A percentile compares a stretch with the other conserved stretches of the same genome.
Conservation (phyloP, 179 eudicot genomes). For the Spinacia oleracea region DNA sequence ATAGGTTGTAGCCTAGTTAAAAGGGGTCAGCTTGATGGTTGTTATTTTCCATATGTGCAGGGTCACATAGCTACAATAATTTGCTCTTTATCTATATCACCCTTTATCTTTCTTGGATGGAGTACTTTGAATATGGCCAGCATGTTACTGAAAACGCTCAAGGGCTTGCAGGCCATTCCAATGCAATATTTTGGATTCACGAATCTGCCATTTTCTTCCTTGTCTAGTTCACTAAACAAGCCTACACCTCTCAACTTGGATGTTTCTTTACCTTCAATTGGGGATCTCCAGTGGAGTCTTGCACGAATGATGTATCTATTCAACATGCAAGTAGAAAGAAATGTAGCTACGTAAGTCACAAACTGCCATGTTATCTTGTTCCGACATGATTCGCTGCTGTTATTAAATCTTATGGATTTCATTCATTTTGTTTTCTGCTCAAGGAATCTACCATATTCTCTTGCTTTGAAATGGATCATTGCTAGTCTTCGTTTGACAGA, state of each 20-base stretch:
- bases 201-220: conserved; percentile 63
- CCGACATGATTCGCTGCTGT: conserved; percentile 4
- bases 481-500: neutral
- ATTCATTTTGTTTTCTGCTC: neutral
- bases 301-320: conserved; percentile 72
- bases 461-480: neutral
- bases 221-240: conserved; percentile 68
- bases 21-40: conserved; percentile 18
- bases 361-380: conserved; percentile 1
- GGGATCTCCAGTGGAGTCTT: conserved; percentile 71
- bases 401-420: conserved; percentile 8
- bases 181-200: conserved; percentile 38
- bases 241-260: conserved; percentile 84
- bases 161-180: conserved; percentile 33
- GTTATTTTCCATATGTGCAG: conserved; percentile 47
- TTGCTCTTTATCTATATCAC: conserved; percentile 35
- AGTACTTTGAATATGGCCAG: conserved; percentile 35
- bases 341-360: conserved; percentile 81
- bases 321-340: conserved; percentile 88
- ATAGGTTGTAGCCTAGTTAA: conserved; percentile 5
- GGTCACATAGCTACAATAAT: conserved; percentile 42
- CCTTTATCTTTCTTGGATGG: conserved; percentile 49
- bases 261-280: conserved; percentile 68
- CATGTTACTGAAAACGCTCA: conserved; percentile 31
- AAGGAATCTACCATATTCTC: neutral